phyloP scores from a whole-genome alignment of 148 eudicot species.

The Simmondsia chinensis region DNA sequence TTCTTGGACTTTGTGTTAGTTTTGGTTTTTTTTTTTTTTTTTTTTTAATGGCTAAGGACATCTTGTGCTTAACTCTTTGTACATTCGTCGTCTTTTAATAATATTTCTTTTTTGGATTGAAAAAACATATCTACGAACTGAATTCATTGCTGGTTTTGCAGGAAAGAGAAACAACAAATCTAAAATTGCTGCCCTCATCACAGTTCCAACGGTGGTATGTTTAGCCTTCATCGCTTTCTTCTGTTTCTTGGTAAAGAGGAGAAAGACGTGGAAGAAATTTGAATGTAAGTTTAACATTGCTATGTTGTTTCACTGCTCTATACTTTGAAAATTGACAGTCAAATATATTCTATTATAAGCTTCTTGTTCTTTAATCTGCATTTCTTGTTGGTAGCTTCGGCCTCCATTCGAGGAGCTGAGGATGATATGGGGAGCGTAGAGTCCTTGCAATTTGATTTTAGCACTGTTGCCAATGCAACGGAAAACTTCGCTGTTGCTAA shows the following conservation, averaged over 20 bases:
- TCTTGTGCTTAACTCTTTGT: no score
- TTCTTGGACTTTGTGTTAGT: not conserved
- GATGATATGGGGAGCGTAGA: constrained; percentile 22
- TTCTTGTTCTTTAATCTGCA: no score
- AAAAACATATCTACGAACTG: no score
- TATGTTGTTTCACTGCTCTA: no score
- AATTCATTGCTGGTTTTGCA: constrained; percentile 1
- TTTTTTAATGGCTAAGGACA: no score
- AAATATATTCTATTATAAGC: no score
- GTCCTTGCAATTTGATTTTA: constrained; percentile 46
- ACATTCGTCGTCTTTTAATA: no score
- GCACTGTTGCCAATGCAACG: constrained; percentile 29
- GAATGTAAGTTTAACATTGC: constrained; percentile 5
- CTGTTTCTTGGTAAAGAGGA: constrained; percentile 2
- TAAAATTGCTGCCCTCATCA: not conserved
- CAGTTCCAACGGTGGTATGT: not conserved
- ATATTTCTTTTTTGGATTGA: no score
- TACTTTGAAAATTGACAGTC: no score
- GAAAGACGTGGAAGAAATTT: not conserved
- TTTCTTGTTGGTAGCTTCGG: not conserved
- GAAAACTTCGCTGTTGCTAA: constrained; percentile 36
- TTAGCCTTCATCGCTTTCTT: not conserved
- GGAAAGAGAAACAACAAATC: constrained; percentile 5
- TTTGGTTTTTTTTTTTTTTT: not conserved
- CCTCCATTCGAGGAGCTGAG: constrained; percentile 3